Evolutionary conservation across 1,284 basidiomycete species (phyloP).

Genomic region (Wolfiporia cocos): DNA sequence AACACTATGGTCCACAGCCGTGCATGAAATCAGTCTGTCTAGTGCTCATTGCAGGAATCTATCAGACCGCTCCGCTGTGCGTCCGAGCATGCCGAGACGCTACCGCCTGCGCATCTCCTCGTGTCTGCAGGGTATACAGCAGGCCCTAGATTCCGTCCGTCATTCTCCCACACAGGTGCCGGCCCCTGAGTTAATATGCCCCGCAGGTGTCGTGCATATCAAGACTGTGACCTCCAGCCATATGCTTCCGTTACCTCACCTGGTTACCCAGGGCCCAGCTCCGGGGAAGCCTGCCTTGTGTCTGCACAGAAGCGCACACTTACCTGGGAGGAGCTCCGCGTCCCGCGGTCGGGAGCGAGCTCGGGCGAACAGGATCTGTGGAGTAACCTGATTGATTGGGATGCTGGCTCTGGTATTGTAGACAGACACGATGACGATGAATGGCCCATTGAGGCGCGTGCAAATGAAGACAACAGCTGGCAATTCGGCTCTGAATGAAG

Average conservation of each 20-base stretch:
- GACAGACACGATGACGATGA: conserved; percentile 20
- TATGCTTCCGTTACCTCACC: conserved; percentile 17
- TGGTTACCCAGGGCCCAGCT: conserved; percentile 21
- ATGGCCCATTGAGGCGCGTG: conserved; percentile 20
- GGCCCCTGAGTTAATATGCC: conserved; percentile 2
- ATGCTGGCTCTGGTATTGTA: conserved; percentile 19
- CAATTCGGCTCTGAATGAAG: too few relatives aligned
- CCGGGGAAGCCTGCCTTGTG: too few relatives aligned
- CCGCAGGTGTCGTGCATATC: not conserved
- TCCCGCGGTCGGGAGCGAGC: too few relatives aligned
- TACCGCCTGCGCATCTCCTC: too few relatives aligned
- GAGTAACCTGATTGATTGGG: conserved; percentile 20
- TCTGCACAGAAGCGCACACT: too few relatives aligned
- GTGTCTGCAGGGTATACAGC: not conserved
- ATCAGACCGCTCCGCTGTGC: too few relatives aligned
- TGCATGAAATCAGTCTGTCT: too few relatives aligned
- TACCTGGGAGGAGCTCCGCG: too few relatives aligned
- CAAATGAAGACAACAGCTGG: conserved; percentile 31
- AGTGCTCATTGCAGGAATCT: too few relatives aligned
- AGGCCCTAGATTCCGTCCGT: not conserved
- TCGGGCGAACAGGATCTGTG: conserved; percentile 1
- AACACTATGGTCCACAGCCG: too few relatives aligned
- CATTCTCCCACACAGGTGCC: conserved; percentile 1
- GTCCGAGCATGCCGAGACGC: too few relatives aligned
- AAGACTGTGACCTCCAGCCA: conserved; percentile 8